phyloP scores from a whole-genome alignment of 192 early-diverging fungal species.

The Gryganskiella cystojenkinii region DNA sequence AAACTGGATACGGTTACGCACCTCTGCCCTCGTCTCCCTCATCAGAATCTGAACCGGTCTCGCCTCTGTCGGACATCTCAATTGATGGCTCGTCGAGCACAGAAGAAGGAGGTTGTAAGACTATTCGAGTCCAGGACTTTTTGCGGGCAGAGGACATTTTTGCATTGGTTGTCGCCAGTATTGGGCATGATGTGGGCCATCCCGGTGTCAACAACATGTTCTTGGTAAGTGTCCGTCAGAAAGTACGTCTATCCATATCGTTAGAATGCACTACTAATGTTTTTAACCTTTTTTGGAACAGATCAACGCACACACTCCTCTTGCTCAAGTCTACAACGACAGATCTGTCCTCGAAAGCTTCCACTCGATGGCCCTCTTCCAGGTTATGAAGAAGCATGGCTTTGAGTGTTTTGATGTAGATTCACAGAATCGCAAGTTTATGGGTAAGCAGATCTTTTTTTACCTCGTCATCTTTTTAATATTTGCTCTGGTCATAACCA shows the following conservation, averaged over 20 bases:
- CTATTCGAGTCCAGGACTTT: slow-evolving; percentile 59
- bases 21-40: not conserved
- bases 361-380: slow-evolving; percentile 83
- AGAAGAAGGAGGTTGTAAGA: not conserved
- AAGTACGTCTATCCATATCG: too few relatives aligned
- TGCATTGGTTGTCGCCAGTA: slow-evolving; percentile 78
- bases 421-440: slow-evolving; percentile 49
- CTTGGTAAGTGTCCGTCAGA: slow-evolving; percentile 61
- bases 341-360: slow-evolving; percentile 94
- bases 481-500: not conserved
- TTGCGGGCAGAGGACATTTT: slow-evolving; percentile 71
- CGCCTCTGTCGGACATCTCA: slow-evolving; percentile 38
- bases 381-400: slow-evolving; percentile 68
- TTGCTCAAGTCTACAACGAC: slow-evolving; percentile 94
- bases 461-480: not conserved
- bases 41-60: slow-evolving; percentile 3
- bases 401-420: slow-evolving; percentile 59
- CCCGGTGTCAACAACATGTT: slow-evolving; percentile 97
- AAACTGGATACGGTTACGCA: slow-evolving; percentile 28
- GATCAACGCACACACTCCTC: slow-evolving; percentile 79
- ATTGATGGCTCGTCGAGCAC: slow-evolving; percentile 26
- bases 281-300: slow-evolving; percentile 11
- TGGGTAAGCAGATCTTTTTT: slow-evolving; percentile 28
- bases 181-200: slow-evolving; percentile 89
- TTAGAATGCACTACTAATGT: not conserved